These are phyloP conservation scores for Dendrocalamus sinicus DNA, from an alignment of 176 grass and related monocot species.

Conservation along the genomic window DNA sequence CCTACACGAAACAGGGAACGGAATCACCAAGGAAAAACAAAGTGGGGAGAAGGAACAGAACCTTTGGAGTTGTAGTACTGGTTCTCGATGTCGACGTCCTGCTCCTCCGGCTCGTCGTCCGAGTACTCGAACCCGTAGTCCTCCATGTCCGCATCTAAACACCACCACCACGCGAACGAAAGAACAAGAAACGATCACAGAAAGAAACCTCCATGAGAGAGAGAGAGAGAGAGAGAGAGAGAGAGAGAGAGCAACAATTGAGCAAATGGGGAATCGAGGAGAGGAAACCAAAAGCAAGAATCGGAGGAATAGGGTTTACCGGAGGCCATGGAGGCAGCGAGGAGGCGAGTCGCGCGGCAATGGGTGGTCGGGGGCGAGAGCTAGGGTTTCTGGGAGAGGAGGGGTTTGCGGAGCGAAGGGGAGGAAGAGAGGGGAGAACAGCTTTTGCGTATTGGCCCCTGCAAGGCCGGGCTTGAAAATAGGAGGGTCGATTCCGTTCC, in stretches of 20 bases:
- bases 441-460: conserved; percentile 30
- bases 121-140: conserved; percentile 99
- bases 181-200: conserved; percentile 32
- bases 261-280: conserved; percentile 30
- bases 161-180: neutral
- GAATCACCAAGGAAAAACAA: neutral
- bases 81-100: conserved; percentile 99
- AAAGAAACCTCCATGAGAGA: neutral
- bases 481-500: neutral
- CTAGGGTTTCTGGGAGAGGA: conserved; percentile 50
- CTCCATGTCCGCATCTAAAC: conserved; percentile 96
- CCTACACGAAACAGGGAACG: neutral
- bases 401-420: conserved; percentile 19
- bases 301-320: conserved; percentile 35
- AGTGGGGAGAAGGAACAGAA: conserved; percentile 18
- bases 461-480: neutral
- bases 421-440: neutral
- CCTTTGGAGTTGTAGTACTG: conserved; percentile 99
- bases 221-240: neutral
- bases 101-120: conserved; percentile 92
- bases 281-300: neutral
- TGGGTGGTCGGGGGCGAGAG: neutral
- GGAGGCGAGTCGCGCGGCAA: conserved; percentile 8
- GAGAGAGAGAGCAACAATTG: neutral
- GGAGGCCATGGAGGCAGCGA: conserved; percentile 58